A percentile compares a stretch with the other conserved stretches of the same genome.
Evolutionary conservation across 352 stramenopile species (phyloP).

Genomic region (Phytophthora multivora): DNA sequence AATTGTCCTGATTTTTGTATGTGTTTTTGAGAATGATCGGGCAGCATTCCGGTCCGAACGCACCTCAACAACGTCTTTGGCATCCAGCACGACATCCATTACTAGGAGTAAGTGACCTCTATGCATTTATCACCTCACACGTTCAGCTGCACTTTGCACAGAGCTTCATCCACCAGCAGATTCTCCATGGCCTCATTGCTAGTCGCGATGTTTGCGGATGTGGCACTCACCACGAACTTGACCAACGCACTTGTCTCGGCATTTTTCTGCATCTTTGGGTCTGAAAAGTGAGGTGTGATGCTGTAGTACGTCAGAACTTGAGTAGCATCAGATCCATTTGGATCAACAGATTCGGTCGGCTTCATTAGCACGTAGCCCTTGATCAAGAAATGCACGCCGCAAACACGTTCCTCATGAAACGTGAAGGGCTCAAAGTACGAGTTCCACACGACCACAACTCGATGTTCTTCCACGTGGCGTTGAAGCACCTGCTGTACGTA

Average conservation of each 20-base stretch:
- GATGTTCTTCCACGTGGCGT: conserved; percentile 51
- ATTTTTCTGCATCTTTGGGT: conserved; percentile 27
- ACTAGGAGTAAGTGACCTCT: too few relatives aligned
- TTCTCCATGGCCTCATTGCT: conserved; percentile 55
- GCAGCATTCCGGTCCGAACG: too few relatives aligned
- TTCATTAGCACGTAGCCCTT: conserved; percentile 23
- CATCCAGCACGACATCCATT: too few relatives aligned
- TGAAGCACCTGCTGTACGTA: conserved; percentile 53
- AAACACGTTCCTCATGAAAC: conserved; percentile 43
- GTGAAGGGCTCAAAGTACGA: conserved; percentile 52
- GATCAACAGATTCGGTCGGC: neutral
- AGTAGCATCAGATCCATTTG: neutral
- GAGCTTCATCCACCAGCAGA: conserved; percentile 20
- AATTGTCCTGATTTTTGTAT: too few relatives aligned
- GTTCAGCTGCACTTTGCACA: conserved; percentile 1
- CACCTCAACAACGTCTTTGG: too few relatives aligned
- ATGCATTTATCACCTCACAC: too few relatives aligned
- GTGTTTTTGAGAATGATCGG: too few relatives aligned
- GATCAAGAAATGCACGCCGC: conserved; percentile 23
- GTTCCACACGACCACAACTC: conserved; percentile 59
- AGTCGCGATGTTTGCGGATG: conserved; percentile 38
- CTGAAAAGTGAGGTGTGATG: conserved; percentile 46
- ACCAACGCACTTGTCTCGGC: conserved; percentile 34
- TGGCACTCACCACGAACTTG: conserved; percentile 46
- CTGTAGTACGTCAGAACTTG: conserved; percentile 48